These are phyloP conservation scores for Curvularia lunata DNA, from an alignment of 2,329 filamentous ascomycete species.

Conservation along the genomic window DNA sequence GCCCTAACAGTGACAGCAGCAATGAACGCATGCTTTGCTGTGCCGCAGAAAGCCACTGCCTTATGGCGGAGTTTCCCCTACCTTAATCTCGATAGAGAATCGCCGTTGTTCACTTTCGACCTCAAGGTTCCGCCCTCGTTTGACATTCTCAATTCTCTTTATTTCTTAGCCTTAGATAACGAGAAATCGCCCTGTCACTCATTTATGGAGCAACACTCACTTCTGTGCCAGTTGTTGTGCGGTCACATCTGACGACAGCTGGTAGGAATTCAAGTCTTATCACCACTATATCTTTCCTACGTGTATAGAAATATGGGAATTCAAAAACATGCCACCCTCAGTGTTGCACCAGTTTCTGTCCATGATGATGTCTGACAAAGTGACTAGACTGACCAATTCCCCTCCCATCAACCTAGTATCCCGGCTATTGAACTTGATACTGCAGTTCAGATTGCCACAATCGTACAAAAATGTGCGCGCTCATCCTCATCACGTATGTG, in stretches of 20 bases:
- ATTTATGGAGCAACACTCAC: slow-evolving; percentile 24
- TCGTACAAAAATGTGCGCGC: slow-evolving; percentile 37
- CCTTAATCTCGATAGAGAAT: slow-evolving; percentile 15
- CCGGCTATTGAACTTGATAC: background rate
- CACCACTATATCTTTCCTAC: too few species aligned
- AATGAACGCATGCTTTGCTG: background rate
- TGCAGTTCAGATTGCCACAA: slow-evolving; percentile 9
- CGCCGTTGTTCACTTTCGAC: slow-evolving; percentile 22
- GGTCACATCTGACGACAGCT: slow-evolving; percentile 17
- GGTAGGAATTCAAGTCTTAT: too few species aligned
- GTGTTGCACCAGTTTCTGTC: too few species aligned
- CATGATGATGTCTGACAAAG: too few species aligned
- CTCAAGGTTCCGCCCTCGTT: slow-evolving; percentile 23
- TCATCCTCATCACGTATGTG: slow-evolving; percentile 32
- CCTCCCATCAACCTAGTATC: too few species aligned
- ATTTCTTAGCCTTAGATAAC: slow-evolving; percentile 31
- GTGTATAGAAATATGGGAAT: too few species aligned
- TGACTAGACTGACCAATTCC: too few species aligned
- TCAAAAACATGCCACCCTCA: too few species aligned
- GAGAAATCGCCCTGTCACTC: slow-evolving; percentile 32
- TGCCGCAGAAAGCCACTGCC: too few species aligned
- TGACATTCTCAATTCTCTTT: slow-evolving; percentile 15
- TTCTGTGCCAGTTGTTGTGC: slow-evolving; percentile 26
- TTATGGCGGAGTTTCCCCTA: background rate
- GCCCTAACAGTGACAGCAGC: background rate